Conservation (phyloP, 129 eudicot species). For the Cynara cardunculus region DNA sequence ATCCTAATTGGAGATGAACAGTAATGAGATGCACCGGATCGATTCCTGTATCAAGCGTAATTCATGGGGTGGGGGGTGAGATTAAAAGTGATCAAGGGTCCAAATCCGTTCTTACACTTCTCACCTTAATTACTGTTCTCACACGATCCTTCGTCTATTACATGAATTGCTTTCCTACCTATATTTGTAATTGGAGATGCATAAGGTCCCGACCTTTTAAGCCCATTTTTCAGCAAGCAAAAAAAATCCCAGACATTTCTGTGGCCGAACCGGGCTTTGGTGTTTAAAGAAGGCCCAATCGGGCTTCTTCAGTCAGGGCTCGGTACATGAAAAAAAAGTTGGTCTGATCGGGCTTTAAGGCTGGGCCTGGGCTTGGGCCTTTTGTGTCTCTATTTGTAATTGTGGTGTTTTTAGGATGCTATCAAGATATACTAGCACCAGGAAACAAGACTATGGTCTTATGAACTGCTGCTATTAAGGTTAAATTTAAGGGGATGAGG, state of each 20-base stretch:
- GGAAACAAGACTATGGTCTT: not conserved
- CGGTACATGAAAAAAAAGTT: not conserved
- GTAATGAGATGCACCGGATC: too few relatives aligned
- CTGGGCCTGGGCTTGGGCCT: not conserved
- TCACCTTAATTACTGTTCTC: too few relatives aligned
- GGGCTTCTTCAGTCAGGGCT: not conserved
- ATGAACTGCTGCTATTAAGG: not conserved
- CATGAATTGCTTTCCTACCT: not conserved
- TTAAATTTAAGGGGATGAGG: not conserved
- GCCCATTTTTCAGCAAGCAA: not conserved
- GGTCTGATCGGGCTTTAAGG: not conserved
- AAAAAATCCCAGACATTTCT: too few relatives aligned
- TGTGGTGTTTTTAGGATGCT: not conserved
- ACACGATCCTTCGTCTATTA: too few relatives aligned
- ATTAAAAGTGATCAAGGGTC: too few relatives aligned
- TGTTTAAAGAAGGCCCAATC: not conserved
- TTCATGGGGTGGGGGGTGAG: too few relatives aligned
- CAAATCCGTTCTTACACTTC: too few relatives aligned
- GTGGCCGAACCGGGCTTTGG: not conserved
- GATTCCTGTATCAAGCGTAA: too few relatives aligned
- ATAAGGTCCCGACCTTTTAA: not conserved
- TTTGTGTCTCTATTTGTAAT: not conserved
- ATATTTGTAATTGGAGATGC: not conserved
- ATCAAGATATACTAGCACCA: constrained; percentile 10
- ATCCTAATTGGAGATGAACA: too few relatives aligned